These are phyloP conservation scores for Pseudomassariella vexata DNA, from an alignment of 2,329 filamentous ascomycete genomes.

Conservation along the genomic window DNA sequence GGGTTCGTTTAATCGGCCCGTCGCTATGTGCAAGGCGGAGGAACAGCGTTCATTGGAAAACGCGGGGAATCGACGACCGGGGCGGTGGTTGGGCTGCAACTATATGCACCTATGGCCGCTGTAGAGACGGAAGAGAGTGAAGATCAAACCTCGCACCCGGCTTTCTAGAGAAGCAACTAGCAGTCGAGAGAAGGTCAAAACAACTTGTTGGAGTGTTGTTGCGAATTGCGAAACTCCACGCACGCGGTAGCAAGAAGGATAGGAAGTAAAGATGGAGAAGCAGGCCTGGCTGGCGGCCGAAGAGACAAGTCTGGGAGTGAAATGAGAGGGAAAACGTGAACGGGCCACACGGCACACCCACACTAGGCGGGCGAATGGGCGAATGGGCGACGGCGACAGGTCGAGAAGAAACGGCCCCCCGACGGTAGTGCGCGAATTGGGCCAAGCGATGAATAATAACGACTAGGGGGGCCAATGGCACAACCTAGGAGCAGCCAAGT, in stretches of 20 bases:
- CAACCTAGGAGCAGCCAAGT: slow-evolving; percentile 1
- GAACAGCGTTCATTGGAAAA: slow-evolving; percentile 19
- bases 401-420: background rate
- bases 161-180: no score
- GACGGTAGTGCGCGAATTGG: slow-evolving; percentile 6
- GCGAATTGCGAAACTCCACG: no score
- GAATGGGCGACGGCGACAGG: background rate
- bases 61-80: slow-evolving; percentile 17
- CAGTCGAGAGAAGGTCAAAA: no score
- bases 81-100: slow-evolving; percentile 4
- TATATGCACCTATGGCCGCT: no score
- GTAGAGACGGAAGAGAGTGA: no score
- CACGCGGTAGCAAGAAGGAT: no score
- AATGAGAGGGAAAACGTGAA: slow-evolving; percentile 6
- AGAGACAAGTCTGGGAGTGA: no score
- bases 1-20: slow-evolving; percentile 26
- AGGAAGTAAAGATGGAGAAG: slow-evolving; percentile 1
- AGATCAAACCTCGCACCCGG: no score
- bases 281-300: no score
- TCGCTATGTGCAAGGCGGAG: slow-evolving; percentile 25
- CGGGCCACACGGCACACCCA: slow-evolving; percentile 5
- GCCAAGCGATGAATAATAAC: slow-evolving; percentile 6
- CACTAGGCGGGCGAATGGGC: background rate
- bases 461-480: slow-evolving; percentile 1
- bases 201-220: no score